phyloP scores from a whole-genome alignment of 2,329 filamentous ascomycete genomes.

The Ascochyta rabiei region DNA sequence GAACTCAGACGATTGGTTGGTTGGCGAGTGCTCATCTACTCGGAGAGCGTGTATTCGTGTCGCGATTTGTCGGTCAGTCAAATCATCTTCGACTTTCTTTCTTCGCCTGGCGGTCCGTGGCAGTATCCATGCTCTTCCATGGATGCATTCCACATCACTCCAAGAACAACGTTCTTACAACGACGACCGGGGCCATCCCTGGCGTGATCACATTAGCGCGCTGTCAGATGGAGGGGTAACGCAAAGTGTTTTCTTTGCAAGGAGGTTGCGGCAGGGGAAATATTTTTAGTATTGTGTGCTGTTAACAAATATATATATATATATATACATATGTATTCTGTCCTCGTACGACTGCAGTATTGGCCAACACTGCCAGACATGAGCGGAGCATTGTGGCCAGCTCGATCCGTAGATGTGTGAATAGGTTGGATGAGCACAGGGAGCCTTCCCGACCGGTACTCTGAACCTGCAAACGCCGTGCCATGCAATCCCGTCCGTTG shows the following conservation, averaged over 20 bases:
- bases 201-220: not conserved
- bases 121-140: too few species aligned
- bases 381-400: not conserved
- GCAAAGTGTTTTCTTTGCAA: not conserved
- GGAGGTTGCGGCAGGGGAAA: too few species aligned
- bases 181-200: not conserved
- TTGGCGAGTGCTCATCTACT: too few species aligned
- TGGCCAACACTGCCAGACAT: not conserved
- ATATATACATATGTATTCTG: not conserved
- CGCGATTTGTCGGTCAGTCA: too few species aligned
- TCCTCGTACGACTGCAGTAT: not conserved
- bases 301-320: not conserved
- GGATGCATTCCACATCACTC: too few species aligned
- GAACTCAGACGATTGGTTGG: too few species aligned
- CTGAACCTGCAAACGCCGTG: constrained; percentile 27
- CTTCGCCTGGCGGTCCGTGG: too few species aligned
- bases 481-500: constrained; percentile 23
- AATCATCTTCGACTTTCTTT: too few species aligned
- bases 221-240: constrained; percentile 3
- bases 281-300: not conserved
- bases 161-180: too few species aligned
- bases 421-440: constrained; percentile 13
- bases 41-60: too few species aligned
- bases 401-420: not conserved
- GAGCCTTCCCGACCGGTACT: not conserved